phyloP scores from a whole-genome alignment of 768 basidiomycete species.

The Lactarius trivialis region DNA sequence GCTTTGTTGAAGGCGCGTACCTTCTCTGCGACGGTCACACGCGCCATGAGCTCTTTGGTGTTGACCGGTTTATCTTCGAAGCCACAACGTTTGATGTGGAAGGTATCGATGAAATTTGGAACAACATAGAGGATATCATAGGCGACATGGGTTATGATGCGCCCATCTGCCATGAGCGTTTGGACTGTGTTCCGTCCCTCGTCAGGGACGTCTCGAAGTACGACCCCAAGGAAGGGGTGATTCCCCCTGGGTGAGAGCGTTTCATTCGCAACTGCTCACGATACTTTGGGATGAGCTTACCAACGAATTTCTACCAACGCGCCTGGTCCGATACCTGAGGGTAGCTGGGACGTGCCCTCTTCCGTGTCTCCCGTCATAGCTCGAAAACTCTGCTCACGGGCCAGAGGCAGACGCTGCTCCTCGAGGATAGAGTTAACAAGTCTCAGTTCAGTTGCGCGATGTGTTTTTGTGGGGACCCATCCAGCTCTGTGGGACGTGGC shows the following conservation, averaged over 20 bases:
- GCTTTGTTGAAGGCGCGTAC: slow-evolving; percentile 47
- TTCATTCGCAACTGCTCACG: neutral
- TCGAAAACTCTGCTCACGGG: neutral
- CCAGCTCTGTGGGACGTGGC: neutral
- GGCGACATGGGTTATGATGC: neutral
- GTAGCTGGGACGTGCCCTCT: neutral
- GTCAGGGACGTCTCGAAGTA: slow-evolving; percentile 6
- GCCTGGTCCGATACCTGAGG: slow-evolving; percentile 24
- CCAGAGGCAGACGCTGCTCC: neutral
- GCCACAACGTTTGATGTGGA: slow-evolving; percentile 48
- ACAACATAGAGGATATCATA: slow-evolving; percentile 56
- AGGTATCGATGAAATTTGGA: slow-evolving; percentile 45
- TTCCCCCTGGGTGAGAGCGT: neutral
- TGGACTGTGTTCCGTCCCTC: slow-evolving; percentile 12
- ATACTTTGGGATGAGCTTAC: slow-evolving; percentile 16
- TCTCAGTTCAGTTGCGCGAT: slow-evolving; percentile 8
- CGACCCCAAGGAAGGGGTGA: neutral
- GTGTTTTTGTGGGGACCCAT: neutral
- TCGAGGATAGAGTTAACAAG: slow-evolving; percentile 14
- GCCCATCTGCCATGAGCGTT: slow-evolving; percentile 7
- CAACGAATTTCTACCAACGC: slow-evolving; percentile 29
- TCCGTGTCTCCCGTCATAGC: neutral
- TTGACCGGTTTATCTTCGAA: slow-evolving; percentile 26
- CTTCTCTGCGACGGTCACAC: slow-evolving; percentile 56
- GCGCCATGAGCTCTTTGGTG: slow-evolving; percentile 43